phyloP scores from a whole-genome alignment of 352 stramenopile species.

The Pythium biforme region DNA sequence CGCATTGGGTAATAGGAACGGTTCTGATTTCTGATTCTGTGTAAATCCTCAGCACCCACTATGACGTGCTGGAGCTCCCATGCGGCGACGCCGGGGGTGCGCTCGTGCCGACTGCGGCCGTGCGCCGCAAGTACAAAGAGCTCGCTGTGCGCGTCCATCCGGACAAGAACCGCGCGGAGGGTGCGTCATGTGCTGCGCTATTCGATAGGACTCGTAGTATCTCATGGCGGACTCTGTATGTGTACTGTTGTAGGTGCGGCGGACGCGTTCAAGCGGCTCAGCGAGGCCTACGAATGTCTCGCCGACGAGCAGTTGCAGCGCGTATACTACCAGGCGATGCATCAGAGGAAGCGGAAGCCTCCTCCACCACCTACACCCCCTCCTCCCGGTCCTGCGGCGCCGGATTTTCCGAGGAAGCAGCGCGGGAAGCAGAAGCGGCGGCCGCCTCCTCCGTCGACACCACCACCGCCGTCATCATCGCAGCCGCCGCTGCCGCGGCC shows the following conservation, averaged over 20 bases:
- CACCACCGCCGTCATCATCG: constrained; percentile 7
- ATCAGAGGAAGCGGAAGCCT: background rate
- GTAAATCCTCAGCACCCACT: constrained; percentile 24
- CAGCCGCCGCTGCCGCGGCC: constrained; percentile 18
- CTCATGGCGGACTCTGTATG: background rate
- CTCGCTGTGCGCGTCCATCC: constrained; percentile 34
- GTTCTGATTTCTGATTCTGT: background rate
- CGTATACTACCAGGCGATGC: constrained; percentile 41
- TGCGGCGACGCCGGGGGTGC: no score
- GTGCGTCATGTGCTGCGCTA: no score
- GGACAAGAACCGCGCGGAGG: constrained; percentile 32
- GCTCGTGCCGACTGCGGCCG: background rate
- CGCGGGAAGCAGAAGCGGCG: constrained; percentile 1
- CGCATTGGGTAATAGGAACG: no score
- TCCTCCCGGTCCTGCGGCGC: background rate
- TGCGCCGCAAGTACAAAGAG: constrained; percentile 34
- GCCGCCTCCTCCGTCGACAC: constrained; percentile 13
- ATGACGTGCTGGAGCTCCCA: constrained; percentile 30
- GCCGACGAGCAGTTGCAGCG: constrained; percentile 42
- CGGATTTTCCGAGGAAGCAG: constrained; percentile 11
- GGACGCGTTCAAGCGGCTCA: constrained; percentile 76
- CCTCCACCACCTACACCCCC: constrained; percentile 4
- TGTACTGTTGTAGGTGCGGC: constrained; percentile 50
- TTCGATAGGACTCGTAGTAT: no score
- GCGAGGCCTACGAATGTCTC: constrained; percentile 76